Base-by-base conservation (phyloP, 129 eudicot genomes). In the Logfia minima region DNA sequence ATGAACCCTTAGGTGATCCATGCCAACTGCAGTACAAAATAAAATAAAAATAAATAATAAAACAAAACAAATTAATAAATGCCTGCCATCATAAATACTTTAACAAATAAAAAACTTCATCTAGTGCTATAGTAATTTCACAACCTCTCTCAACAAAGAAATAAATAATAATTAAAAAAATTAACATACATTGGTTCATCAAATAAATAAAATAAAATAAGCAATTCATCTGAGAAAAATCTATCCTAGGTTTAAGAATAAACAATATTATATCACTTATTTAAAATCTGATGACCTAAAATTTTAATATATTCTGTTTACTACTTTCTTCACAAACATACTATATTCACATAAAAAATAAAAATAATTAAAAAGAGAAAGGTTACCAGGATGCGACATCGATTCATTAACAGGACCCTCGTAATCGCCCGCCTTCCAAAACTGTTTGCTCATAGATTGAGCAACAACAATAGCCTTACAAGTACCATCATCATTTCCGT, bases 1-100 rank as follows among this genome's bases (percentile, higher is more conserved):
- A 82, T 86, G 91, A 80, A 88, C 88, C 80, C 97, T 86, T 0
- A 83, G 77, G 74, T 85, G 93, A 85, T 91, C 97, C 90, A 91
- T 88, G 59, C 83, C 91, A 28, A 4, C 96, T 90, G 87, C 56
- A 59, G 19, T 24, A 70, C 59, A 77, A 41, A 62, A 34, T 11
- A 14, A 48, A 56, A 13, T n/a, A 18, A 18, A 1, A 24, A 24
- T 24, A 24, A 24, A 24, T 4, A 55, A 5, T 1, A 17, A n/a
- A 55, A 1, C n/a, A 69, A 5, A 64, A 29, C 10, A 18, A 3
- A 55, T 23, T 43, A 29, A 1, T 37, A 26, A 65, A 63, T 65
- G 13, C 22, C 24, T 76, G 26, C 10, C 21, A 17, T 35, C 58
- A 19, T 37, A 19, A 37, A 0, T 10, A 41, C 60, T 24, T 35